Percentiles rank a stretch among this genome's conserved stretches.
These are phyloP conservation scores for Candida saitoana DNA, from an alignment of 805 yeast genomes.

Conservation along the genomic window DNA sequence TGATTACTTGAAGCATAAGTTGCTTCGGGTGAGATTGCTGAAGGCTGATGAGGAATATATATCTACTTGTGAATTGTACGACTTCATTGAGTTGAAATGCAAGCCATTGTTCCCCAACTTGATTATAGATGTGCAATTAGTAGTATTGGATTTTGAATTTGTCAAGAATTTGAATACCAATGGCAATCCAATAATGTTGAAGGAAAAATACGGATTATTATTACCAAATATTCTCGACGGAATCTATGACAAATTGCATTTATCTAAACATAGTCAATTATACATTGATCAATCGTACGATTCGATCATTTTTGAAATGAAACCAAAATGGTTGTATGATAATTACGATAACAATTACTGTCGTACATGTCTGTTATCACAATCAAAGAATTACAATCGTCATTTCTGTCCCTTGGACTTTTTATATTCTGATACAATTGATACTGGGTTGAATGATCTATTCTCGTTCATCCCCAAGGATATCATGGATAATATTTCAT, in stretches of 20 bases:
- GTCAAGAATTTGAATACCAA: slow-evolving; percentile 22
- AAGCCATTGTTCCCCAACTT: slow-evolving; percentile 25
- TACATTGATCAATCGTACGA: slow-evolving; percentile 10
- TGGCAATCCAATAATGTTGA: slow-evolving; percentile 27
- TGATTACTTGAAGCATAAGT: slow-evolving; percentile 29
- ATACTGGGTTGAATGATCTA: slow-evolving; percentile 31
- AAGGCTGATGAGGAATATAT: slow-evolving; percentile 33
- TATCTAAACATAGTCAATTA: slow-evolving; percentile 36
- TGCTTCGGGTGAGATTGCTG: slow-evolving; percentile 34
- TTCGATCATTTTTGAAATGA: slow-evolving; percentile 43
- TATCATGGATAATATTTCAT: slow-evolving; percentile 16
- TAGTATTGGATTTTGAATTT: slow-evolving; percentile 28
- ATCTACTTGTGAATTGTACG: slow-evolving; percentile 37
- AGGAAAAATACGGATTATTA: slow-evolving; percentile 42
- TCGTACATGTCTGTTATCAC: slow-evolving; percentile 54
- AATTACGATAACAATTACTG: slow-evolving; percentile 44
- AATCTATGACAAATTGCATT: slow-evolving; percentile 17
- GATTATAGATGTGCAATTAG: slow-evolving; percentile 30
- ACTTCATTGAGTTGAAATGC: slow-evolving; percentile 35
- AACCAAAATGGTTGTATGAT: slow-evolving; percentile 59
- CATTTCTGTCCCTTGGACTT: slow-evolving; percentile 50
- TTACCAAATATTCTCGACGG: slow-evolving; percentile 40
- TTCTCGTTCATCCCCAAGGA: slow-evolving; percentile 19
- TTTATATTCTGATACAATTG: slow-evolving; percentile 26
- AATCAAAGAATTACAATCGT: slow-evolving; percentile 24